Evolutionary conservation across 331 rosid species (phyloP), one percentile per base, ranked within the genome.

Genomic region (Erythrophleum ivorense): DNA sequence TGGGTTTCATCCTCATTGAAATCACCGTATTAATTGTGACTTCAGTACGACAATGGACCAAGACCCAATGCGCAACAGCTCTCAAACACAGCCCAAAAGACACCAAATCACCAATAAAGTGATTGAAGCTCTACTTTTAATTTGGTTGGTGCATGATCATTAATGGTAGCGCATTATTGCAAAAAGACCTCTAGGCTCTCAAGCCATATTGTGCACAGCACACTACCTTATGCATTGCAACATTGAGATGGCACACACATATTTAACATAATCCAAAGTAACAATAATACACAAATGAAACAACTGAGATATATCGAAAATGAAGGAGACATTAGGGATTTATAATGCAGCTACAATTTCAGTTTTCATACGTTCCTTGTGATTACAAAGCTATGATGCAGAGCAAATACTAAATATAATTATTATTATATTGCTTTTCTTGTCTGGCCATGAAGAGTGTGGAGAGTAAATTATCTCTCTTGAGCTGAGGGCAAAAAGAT

Each of bases 81-180:
- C 29, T 24, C 29, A 24, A 24, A 24, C 29, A 24, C 29, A 24
- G 29, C 29, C 29, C 29, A 24, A 24, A 24, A 24, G 29, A 24
- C 29, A 24, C 29, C 29, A 24, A 24, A 1, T 24, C 29, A 24
- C 29, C 29, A 24, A 24, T 24, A 24, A 24, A 24, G 57, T 52
- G 57, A 40, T 11, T 78, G 67, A 53, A 73, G 49, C 73, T 74
- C 59, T 66, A 0, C 10, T 43, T 78, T 72, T 65, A 40, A 34
- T 40, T 79, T 66, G 6, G 59, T 36, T 73, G 12, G 60, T 55
- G 9, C 53, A n/a, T n/a, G 9, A n/a, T 41, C 34, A 40, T 68
- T n/a, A 66, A 63, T 16, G 13, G 69, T 33, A 1, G 41, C 16
- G 11, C 65, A 21, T 14, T 59, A 10, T 21, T 59, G 38, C 64